Base-by-base conservation (phyloP, 2,329 filamentous ascomycete genomes). In the Hymenotorrendiella dingleyae region DNA sequence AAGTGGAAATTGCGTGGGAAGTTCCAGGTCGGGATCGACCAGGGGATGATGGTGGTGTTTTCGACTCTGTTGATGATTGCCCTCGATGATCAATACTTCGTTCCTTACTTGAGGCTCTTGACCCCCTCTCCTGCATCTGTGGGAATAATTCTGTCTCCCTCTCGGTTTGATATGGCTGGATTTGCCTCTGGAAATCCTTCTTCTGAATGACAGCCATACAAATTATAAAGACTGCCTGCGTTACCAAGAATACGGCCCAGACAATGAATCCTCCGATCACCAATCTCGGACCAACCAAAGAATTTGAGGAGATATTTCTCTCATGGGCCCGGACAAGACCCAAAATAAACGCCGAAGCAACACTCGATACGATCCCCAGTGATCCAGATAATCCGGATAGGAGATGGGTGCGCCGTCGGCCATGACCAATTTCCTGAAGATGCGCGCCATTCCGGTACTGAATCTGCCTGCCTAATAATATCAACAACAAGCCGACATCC, bases 1-100 rank as follows among this genome's bases (percentile, higher is more conserved):
- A 60, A 2, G 72, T 75, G 49, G 61, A 66, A 52, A 71, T 62
- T 2, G 69, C 67, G 54, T 73, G 63, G 28, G 70, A 57, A n/a
- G n/a, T n/a, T 43, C 67, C 55, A 41, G 74, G 68, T 52, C 66
- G 57, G 49, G 71, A 64, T 50, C 64, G 61, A 1, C 73, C 72
- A 4, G 65, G 64, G 0, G 70, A 68, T 3, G 70, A 49, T 22
- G 69, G 40, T 14, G 52, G 43, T 19, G 46, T 52, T 30, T 39
- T 52, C 4, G 52, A 58, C 12, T 55, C 56, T 24, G 52, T 42
- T 0, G 55, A 57, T 23, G 39, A 34, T 12, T 44, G 40, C 30
- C 43, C 47, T 27, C 38, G 46, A 36, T 50, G 35, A 4, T 45
- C 50, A 36, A 37, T 36, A 28, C 28, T 47, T 23, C 28, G 47